phyloP scores from a whole-genome alignment of 495 filamentous ascomycete species.

The Chaetomium fimeti region DNA sequence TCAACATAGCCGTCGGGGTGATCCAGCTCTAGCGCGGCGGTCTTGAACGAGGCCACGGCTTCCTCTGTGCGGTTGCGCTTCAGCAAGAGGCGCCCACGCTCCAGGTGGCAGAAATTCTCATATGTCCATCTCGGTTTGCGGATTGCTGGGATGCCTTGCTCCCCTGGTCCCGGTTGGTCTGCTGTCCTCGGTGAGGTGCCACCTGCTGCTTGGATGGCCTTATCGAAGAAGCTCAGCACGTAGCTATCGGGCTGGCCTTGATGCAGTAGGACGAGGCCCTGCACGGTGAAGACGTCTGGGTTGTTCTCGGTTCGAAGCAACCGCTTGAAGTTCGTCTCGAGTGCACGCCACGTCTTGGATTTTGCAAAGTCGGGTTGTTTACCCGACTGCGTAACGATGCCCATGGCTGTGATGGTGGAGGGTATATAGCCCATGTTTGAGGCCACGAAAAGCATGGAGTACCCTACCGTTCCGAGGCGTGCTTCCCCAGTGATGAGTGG shows the following conservation, averaged over 20 bases:
- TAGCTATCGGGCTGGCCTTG: background rate
- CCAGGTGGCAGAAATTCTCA: constrained; percentile 32
- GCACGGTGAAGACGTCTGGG: constrained; percentile 28
- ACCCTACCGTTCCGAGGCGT: constrained; percentile 11
- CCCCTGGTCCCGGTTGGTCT: background rate
- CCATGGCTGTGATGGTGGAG: constrained; percentile 29
- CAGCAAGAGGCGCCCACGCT: constrained; percentile 28
- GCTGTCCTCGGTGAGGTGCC: background rate
- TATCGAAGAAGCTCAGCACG: constrained; percentile 27
- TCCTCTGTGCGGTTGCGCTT: constrained; percentile 17
- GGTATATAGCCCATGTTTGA: constrained; percentile 31
- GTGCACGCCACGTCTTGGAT: background rate
- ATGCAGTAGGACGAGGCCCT: constrained; percentile 16
- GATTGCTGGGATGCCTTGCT: background rate
- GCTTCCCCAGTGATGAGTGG: constrained; percentile 16
- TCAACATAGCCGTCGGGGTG: constrained; percentile 21
- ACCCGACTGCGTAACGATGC: background rate
- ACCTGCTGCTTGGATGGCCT: constrained; percentile 24
- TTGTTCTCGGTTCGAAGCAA: constrained; percentile 14
- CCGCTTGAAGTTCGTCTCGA: constrained; percentile 15
- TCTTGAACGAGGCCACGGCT: constrained; percentile 29
- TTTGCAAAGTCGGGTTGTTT: background rate
- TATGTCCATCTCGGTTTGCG: constrained; percentile 36
- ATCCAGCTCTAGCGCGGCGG: constrained; percentile 36
- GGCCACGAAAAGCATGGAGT: constrained; percentile 31